These are phyloP conservation scores for Flaveria sonorensis DNA, from an alignment of 129 eudicot species.

Conservation along the genomic window DNA sequence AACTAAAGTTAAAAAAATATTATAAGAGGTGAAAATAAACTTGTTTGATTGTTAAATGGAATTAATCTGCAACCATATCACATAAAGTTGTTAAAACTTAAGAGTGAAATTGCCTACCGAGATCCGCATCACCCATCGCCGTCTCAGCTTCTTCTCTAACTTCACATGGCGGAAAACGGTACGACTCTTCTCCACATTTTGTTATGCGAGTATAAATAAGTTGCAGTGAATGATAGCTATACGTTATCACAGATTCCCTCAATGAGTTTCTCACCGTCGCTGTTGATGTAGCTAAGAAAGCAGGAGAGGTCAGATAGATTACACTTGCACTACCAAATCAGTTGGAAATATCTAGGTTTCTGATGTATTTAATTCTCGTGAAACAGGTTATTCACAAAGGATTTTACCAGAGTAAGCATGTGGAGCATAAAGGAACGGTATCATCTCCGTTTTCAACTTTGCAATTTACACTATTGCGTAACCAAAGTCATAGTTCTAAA, in stretches of 20 bases:
- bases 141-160: neutral
- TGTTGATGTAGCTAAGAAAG: slow-evolving; percentile 84
- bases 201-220: neutral
- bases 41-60: too few species aligned
- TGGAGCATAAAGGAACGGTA: slow-evolving; percentile 98
- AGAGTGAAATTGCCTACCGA: too few species aligned
- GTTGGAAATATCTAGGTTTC: neutral
- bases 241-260: slow-evolving; percentile 41
- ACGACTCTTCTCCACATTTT: slow-evolving; percentile 3
- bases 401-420: slow-evolving; percentile 76
- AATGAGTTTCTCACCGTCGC: slow-evolving; percentile 66
- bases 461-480: neutral
- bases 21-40: too few species aligned
- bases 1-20: too few species aligned
- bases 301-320: slow-evolving; percentile 74
- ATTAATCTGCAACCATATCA: too few species aligned
- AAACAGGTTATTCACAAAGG: slow-evolving; percentile 73
- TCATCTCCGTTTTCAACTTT: neutral
- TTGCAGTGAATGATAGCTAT: neutral
- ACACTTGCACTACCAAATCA: slow-evolving; percentile 8
- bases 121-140: neutral
- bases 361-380: neutral
- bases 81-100: too few species aligned
- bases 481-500: too few species aligned
- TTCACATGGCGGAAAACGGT: slow-evolving; percentile 20